Conservation (phyloP, 2,329 filamentous ascomycete species). For the Pseudocercospora fijiensis region DNA sequence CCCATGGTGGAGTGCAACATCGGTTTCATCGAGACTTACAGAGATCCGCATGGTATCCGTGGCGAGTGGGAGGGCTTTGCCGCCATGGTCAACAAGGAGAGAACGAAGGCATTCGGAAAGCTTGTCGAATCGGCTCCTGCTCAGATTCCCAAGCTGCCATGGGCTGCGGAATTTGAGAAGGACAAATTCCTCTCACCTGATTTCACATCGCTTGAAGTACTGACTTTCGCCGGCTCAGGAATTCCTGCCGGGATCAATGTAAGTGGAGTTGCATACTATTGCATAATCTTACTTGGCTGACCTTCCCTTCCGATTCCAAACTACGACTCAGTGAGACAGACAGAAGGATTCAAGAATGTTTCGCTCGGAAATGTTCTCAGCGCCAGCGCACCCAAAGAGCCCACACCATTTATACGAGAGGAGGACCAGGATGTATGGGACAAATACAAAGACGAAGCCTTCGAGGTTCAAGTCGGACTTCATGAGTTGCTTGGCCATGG, state of each 20-base stretch:
- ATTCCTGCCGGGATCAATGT: conserved; percentile 55
- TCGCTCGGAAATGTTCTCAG: conserved; percentile 89
- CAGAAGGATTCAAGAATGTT: conserved; percentile 87
- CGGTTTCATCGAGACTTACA: conserved; percentile 57
- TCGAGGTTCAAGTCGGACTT: conserved; percentile 93
- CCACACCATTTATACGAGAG: conserved; percentile 83
- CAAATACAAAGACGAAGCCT: conserved; percentile 80
- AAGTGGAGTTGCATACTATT: background rate
- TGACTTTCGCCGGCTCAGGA: conserved; percentile 70
- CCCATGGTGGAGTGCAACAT: conserved; percentile 54
- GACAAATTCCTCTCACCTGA: conserved; percentile 93
- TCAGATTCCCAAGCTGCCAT: conserved; percentile 87
- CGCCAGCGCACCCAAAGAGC: conserved; percentile 88
- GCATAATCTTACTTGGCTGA: conserved; percentile 15
- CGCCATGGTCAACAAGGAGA: conserved; percentile 78
- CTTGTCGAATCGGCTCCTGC: conserved; percentile 77
- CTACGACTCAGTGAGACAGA: conserved; percentile 76
- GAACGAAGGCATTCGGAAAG: conserved; percentile 81
- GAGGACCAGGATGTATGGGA: conserved; percentile 75
- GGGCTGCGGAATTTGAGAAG: conserved; percentile 87
- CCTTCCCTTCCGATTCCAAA: conserved; percentile 50
- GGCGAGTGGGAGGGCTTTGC: conserved; percentile 55
- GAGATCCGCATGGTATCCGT: conserved; percentile 55
- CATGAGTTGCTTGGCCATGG: conserved; percentile 92
- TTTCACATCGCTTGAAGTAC: conserved; percentile 89